Percentiles rank a stretch among this genome's conserved stretches.
These are phyloP conservation scores for Pyrenochaeta sp. DNA, from an alignment of 2,329 filamentous ascomycete genomes.

Conservation along the genomic window DNA sequence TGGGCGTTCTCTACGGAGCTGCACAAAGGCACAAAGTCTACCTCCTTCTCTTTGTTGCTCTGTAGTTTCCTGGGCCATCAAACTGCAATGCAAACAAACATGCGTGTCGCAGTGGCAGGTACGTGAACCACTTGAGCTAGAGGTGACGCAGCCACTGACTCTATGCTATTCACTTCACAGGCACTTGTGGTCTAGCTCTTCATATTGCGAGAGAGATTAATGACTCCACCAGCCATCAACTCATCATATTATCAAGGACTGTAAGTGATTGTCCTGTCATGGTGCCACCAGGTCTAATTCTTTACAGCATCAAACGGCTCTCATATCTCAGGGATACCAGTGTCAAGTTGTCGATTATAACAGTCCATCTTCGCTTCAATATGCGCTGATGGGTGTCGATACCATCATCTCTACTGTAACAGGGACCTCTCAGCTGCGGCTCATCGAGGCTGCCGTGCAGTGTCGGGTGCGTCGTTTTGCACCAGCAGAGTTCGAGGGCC, in stretches of 20 bases:
- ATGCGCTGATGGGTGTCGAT: constrained; percentile 75
- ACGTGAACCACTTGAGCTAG: neutral
- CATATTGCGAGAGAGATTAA: constrained; percentile 68
- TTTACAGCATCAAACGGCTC: constrained; percentile 62
- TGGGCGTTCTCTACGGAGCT: constrained; percentile 1
- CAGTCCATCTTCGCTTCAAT: constrained; percentile 65
- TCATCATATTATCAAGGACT: constrained; percentile 74
- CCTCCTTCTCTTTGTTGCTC: neutral
- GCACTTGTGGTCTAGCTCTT: constrained; percentile 67
- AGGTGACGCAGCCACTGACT: neutral
- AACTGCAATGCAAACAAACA: constrained; percentile 51
- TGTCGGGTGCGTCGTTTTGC: constrained; percentile 74
- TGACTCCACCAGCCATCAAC: constrained; percentile 69
- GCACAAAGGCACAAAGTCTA: constrained; percentile 8
- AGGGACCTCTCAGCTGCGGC: constrained; percentile 70
- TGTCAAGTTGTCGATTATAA: constrained; percentile 74
- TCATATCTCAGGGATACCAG: constrained; percentile 68
- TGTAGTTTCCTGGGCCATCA: neutral
- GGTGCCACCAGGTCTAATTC: no score
- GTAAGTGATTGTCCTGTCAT: constrained; percentile 53
- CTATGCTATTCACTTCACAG: constrained; percentile 29
- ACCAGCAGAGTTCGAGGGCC: constrained; percentile 78
- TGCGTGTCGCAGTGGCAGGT: constrained; percentile 67
- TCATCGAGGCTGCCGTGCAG: constrained; percentile 75
- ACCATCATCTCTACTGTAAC: constrained; percentile 78